A percentile compares a stretch with the other conserved stretches of the same genome.
Evolutionary conservation across 2,329 filamentous ascomycete species (phyloP).

Genomic region (Verticillium dahliae): DNA sequence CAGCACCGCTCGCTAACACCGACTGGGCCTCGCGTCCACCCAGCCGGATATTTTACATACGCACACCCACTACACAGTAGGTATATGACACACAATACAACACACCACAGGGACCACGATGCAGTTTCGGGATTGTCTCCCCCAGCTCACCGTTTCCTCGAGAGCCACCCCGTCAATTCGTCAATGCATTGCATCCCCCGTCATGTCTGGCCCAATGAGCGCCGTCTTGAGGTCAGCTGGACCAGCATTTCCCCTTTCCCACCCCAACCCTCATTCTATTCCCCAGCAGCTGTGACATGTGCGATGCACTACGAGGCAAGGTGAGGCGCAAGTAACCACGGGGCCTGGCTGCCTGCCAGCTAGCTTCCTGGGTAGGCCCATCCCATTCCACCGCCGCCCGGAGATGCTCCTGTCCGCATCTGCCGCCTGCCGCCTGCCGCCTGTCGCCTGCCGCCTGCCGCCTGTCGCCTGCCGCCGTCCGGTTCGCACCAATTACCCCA

Average conservation of each 20-base stretch:
- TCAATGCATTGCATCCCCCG: background rate
- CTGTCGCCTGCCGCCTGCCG: too few relatives aligned
- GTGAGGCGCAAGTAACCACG: too few relatives aligned
- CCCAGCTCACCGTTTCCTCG: background rate
- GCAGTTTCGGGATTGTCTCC: background rate
- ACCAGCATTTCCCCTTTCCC: background rate
- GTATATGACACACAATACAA: background rate
- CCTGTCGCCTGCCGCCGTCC: background rate
- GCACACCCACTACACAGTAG: too few relatives aligned
- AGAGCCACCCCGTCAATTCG: background rate
- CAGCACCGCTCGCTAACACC: background rate
- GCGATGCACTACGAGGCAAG: background rate
- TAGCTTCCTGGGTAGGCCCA: background rate
- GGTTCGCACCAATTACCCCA: slow-evolving; percentile 1
- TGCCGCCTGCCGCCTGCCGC: background rate
- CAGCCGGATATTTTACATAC: background rate
- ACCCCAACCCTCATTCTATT: too few relatives aligned
- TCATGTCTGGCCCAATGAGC: background rate
- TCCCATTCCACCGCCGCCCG: background rate
- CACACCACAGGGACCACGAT: background rate
- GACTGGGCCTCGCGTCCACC: background rate
- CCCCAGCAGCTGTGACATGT: background rate
- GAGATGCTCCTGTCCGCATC: background rate
- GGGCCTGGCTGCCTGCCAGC: background rate
- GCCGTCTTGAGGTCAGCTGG: background rate